These are phyloP conservation scores for Plasmodium coatneyi DNA, from an alignment of 169 alveolate genomes.

Conservation along the genomic window DNA sequence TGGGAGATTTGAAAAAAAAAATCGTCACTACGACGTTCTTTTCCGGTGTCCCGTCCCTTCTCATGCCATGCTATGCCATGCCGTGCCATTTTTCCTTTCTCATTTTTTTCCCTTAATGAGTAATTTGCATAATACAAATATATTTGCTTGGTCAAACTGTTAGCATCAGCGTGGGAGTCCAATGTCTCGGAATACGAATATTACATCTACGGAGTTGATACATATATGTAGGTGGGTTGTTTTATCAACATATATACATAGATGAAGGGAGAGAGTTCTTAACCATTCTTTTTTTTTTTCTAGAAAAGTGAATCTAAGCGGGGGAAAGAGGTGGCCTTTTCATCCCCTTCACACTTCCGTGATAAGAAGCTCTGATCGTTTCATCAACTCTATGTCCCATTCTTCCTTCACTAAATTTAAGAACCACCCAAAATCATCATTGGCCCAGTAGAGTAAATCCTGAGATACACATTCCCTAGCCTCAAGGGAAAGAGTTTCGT, in stretches of 20 bases:
- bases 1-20: neutral
- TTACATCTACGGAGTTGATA: neutral
- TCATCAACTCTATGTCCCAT: neutral
- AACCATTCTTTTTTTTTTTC: neutral
- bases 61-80: neutral
- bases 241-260: neutral
- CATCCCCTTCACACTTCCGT: neutral
- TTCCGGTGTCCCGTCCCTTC: neutral
- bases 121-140: neutral
- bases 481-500: neutral
- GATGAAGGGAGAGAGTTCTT: neutral
- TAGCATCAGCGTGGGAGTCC: neutral
- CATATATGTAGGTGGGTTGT: neutral
- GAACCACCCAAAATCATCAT: neutral
- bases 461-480: neutral
- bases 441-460: neutral
- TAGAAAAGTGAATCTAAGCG: neutral
- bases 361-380: neutral
- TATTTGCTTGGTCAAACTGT: neutral
- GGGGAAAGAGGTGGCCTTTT: neutral
- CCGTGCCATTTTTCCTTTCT: neutral
- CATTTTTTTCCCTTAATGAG: neutral
- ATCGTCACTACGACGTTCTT: neutral
- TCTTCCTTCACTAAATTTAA: slow-evolving; percentile 17
- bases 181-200: neutral